These are phyloP conservation scores for Entrophospora sp. DNA, from an alignment of 192 early-diverging fungal genomes.

Conservation along the genomic window DNA sequence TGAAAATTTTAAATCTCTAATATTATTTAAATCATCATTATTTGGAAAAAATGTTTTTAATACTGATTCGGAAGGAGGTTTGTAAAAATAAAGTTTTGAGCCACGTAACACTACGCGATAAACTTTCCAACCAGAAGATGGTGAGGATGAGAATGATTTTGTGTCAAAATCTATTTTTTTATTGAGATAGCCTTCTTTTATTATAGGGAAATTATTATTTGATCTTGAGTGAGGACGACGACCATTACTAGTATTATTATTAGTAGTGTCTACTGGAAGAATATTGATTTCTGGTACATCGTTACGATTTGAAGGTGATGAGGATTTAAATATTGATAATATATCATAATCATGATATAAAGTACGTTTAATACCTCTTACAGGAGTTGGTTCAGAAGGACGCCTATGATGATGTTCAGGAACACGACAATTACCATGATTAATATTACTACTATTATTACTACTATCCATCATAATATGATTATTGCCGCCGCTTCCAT, in stretches of 20 bases:
- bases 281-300: constrained; percentile 11
- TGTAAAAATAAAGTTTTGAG: constrained; percentile 70
- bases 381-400: constrained; percentile 3
- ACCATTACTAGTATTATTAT: not conserved
- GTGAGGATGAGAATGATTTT: constrained; percentile 43
- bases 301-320: not conserved
- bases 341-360: not conserved
- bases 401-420: constrained; percentile 15
- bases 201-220: constrained; percentile 18
- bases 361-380: not conserved
- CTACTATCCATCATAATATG: no score
- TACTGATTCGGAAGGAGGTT: constrained; percentile 48
- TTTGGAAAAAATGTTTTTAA: constrained; percentile 27
- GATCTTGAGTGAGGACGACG: not conserved
- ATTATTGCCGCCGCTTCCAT: no score
- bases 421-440: no score
- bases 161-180: constrained; percentile 65
- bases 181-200: constrained; percentile 62
- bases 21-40: constrained; percentile 3
- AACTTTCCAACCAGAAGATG: constrained; percentile 73
- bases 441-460: no score
- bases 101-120: constrained; percentile 65
- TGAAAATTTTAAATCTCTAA: constrained; percentile 20
- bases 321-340: not conserved
- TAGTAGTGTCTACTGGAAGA: not conserved